A percentile compares a stretch with the other conserved stretches of the same genome.
These are phyloP conservation scores for Gaeumannomyces sp. DNA, from an alignment of 2,329 filamentous ascomycete species.

Conservation along the genomic window DNA sequence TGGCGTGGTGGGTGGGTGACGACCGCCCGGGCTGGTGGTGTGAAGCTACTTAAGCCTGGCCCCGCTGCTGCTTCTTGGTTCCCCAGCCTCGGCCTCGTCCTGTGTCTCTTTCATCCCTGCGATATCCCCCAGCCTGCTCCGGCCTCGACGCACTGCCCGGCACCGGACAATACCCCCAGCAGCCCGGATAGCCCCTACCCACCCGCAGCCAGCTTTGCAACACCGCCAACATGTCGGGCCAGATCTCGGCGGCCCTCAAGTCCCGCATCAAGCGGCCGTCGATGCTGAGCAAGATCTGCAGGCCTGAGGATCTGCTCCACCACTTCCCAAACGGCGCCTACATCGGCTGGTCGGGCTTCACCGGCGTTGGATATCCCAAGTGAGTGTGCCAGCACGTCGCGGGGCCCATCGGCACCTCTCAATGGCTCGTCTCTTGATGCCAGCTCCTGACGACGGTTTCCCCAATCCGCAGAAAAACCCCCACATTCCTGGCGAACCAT, in stretches of 20 bases:
- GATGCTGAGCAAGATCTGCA: slow-evolving; percentile 73
- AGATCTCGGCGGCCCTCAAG: slow-evolving; percentile 62
- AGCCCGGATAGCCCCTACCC: too few relatives aligned
- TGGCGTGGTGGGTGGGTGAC: not conserved
- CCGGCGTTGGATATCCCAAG: slow-evolving; percentile 86
- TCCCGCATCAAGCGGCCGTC: slow-evolving; percentile 69
- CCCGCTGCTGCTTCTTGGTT: not conserved
- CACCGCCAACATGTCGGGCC: slow-evolving; percentile 35
- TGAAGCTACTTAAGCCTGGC: not conserved
- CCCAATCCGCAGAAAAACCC: slow-evolving; percentile 63
- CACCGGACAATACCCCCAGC: too few relatives aligned
- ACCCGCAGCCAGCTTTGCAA: not conserved
- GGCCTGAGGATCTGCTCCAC: slow-evolving; percentile 71
- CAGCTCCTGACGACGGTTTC: not conserved
- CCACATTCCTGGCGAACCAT: slow-evolving; percentile 77
- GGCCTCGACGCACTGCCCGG: not conserved
- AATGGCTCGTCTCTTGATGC: not conserved
- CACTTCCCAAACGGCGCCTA: slow-evolving; percentile 82
- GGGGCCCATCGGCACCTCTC: not conserved
- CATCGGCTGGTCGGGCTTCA: slow-evolving; percentile 88
- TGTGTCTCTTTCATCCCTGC: not conserved
- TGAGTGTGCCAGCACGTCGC: slow-evolving; percentile 33
- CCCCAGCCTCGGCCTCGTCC: not conserved
- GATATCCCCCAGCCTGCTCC: not conserved
- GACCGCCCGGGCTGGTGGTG: not conserved